Evolutionary conservation across 2,329 filamentous ascomycete species (phyloP).

Genomic region (Rhynchosporium graminicola): DNA sequence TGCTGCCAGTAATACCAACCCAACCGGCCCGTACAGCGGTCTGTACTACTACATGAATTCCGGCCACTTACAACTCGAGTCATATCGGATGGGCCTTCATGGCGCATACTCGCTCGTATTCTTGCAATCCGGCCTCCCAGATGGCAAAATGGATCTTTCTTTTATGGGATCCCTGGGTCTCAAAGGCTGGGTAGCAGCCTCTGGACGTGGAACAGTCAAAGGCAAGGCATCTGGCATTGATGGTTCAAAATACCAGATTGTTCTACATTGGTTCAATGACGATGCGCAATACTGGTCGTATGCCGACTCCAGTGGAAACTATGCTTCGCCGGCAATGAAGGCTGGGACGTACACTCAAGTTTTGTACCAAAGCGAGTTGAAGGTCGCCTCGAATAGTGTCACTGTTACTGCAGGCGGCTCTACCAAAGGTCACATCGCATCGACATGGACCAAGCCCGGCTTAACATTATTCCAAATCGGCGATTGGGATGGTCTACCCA

Average conservation of each 20-base stretch:
- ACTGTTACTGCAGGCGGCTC: conserved; percentile 52
- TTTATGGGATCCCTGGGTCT: conserved; percentile 62
- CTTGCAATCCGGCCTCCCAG: conserved; percentile 57
- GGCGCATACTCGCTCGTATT: conserved; percentile 66
- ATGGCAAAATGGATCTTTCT: conserved; percentile 49
- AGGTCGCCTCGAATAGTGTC: conserved; percentile 51
- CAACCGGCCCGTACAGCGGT: conserved; percentile 56
- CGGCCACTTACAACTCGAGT: conserved; percentile 62
- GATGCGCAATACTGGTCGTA: conserved; percentile 66
- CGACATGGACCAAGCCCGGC: conserved; percentile 46
- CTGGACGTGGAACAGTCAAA: conserved; percentile 58
- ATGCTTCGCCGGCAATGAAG: conserved; percentile 66
- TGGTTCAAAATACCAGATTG: conserved; percentile 51
- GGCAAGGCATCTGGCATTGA: conserved; percentile 60
- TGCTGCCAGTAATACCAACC: conserved; percentile 52
- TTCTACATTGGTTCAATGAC: conserved; percentile 67
- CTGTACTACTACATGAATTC: conserved; percentile 66
- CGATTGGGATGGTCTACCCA: conserved; percentile 64
- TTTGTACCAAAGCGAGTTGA: conserved; percentile 60
- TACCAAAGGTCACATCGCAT: conserved; percentile 53
- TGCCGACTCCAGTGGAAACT: conserved; percentile 54
- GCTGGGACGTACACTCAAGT: conserved; percentile 70
- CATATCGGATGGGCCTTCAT: conserved; percentile 62
- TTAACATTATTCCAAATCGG: conserved; percentile 64
- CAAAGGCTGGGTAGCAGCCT: conserved; percentile 57